Base-by-base conservation (phyloP, 2,329 filamentous ascomycete species). In the Sphaerulina populicola region DNA sequence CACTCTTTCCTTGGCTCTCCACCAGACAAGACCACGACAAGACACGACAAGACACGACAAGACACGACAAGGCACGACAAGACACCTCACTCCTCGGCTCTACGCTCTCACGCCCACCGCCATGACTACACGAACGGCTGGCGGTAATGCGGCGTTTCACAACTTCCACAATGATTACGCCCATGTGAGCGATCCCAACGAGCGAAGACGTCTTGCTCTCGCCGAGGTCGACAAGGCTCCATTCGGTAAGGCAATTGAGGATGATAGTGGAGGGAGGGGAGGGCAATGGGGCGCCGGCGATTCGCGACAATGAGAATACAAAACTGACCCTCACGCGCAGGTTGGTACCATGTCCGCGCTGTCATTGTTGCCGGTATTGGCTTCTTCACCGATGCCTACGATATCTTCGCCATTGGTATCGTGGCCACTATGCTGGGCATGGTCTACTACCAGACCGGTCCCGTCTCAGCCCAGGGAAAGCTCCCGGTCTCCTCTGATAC, bases 331-430 rank as follows among this genome's bases (percentile, higher is more conserved):
- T 33, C 10, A 14, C 12, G 41, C 3, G 90, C 91, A 55, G 84
- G 86, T 63, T 91, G 86, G 86, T 88, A 89, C 66, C 87, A 93
- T 64, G 79, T 90, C 52, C 79, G 86, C 37, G 84, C 86, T 52
- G 79, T 86, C 48, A 71, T 86, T 7, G 86, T 91, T 21, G 86
- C 86, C 29, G 87, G 88, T 62, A 84, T 91, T 55, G 88, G 87
- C 60, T 93, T 94, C 79, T 93, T 93, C 71, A 91, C 87, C 12
- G 88, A 91, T 66, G 85, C 85, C 10, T 91, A 90, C 70, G 66
- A 68, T 51, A 87, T 89, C 72, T 93, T 93, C 68, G 82, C 83
- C 64, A 83, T 85, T 60, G 84, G 82, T 57, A 74, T 88, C 64
- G 74, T 85, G 57, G 86, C 84, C 27, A 77, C 79, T 56, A 88